phyloP scores from a whole-genome alignment of 371 early-diverging fungal species.

The Fennellomyces sp. region DNA sequence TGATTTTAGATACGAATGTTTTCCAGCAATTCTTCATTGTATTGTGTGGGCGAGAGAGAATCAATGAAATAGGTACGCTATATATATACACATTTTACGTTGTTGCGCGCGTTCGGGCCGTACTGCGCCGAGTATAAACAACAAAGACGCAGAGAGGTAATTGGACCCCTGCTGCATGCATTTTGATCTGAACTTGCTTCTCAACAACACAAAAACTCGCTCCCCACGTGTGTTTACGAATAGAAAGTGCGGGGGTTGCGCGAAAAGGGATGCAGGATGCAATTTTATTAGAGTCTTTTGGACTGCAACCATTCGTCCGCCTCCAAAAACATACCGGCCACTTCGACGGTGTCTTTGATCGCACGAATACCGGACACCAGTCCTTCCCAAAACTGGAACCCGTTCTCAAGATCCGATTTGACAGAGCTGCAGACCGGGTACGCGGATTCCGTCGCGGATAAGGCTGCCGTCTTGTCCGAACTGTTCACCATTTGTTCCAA shows the following conservation, averaged over 20 bases:
- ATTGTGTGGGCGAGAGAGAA: no score
- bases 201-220: background rate
- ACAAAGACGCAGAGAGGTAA: conserved; percentile 1
- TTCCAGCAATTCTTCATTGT: background rate
- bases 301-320: conserved; percentile 51
- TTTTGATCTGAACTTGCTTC: conserved; percentile 1
- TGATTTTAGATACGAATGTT: background rate
- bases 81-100: background rate
- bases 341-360: conserved; percentile 26
- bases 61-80: background rate
- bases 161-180: conserved; percentile 7
- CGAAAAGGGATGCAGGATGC: background rate
- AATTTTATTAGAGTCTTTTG: conserved; percentile 1
- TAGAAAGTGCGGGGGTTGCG: no score
- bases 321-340: conserved; percentile 39
- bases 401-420: conserved; percentile 44
- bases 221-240: no score
- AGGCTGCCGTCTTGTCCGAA: conserved; percentile 20
- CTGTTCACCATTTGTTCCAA: conserved; percentile 35
- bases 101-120: background rate
- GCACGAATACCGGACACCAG: conserved; percentile 34
- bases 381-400: conserved; percentile 58
- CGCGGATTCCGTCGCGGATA: conserved; percentile 34
- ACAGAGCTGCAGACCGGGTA: conserved; percentile 48
- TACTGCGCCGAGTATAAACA: background rate